These are phyloP conservation scores for Fusarium sp. DNA, from an alignment of 2,329 filamentous ascomycete species.

Conservation along the genomic window DNA sequence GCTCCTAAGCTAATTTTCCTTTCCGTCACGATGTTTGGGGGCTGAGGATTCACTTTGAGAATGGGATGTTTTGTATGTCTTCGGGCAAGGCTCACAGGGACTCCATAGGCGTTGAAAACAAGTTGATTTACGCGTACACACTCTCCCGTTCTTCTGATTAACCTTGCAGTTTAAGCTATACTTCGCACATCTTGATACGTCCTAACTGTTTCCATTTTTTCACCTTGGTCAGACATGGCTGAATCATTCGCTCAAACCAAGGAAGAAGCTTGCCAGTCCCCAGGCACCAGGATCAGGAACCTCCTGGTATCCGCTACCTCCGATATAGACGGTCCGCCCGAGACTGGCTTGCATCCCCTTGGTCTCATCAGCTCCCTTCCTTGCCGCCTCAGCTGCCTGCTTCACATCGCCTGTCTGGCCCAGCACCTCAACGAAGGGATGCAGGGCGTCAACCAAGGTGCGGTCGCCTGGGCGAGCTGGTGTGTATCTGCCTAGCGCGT, in stretches of 20 bases:
- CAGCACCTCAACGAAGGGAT: conserved; percentile 85
- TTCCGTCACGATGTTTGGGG: conserved; percentile 28
- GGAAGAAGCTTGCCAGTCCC: conserved; percentile 82
- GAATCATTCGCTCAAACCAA: conserved; percentile 68
- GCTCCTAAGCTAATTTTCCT: conserved; percentile 72
- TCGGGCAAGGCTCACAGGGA: conserved; percentile 47
- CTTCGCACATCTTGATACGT: neutral
- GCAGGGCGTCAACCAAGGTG: conserved; percentile 89
- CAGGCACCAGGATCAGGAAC: conserved; percentile 76
- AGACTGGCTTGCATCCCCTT: conserved; percentile 93
- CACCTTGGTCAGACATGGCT: conserved; percentile 30
- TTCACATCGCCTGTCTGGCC: conserved; percentile 73
- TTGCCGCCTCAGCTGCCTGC: conserved; percentile 80
- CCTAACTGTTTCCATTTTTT: neutral
- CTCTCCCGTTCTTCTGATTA: conserved; percentile 9
- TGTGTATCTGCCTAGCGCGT: conserved; percentile 83
- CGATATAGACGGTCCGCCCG: conserved; percentile 65
- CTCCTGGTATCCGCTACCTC: conserved; percentile 58
- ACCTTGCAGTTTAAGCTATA: conserved; percentile 1
- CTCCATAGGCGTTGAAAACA: conserved; percentile 55
- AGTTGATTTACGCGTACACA: conserved; percentile 38
- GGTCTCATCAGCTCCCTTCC: conserved; percentile 81
- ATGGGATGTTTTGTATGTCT: conserved; percentile 46
- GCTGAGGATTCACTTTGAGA: conserved; percentile 39
- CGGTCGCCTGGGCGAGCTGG: conserved; percentile 90